Evolutionary conservation across 768 basidiomycete species (phyloP).

Genomic region (Tricholoma hemisulphureum): DNA sequence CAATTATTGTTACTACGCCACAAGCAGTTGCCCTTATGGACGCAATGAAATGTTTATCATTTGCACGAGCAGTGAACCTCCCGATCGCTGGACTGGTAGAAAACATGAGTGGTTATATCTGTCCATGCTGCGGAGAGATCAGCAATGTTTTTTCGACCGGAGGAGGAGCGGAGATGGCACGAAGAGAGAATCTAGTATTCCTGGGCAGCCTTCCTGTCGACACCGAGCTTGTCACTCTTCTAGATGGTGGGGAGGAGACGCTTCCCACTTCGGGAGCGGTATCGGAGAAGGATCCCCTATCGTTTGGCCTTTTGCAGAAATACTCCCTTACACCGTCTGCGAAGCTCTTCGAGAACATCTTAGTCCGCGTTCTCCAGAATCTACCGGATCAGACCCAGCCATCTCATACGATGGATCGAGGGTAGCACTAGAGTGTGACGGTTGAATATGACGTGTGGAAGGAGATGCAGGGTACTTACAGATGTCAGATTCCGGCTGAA

Average conservation of each 20-base stretch:
- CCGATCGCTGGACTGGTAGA: slow-evolving; percentile 92
- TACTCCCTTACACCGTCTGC: slow-evolving; percentile 72
- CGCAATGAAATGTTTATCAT: slow-evolving; percentile 94
- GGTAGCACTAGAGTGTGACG: not conserved
- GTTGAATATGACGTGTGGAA: not conserved
- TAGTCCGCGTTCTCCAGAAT: slow-evolving; percentile 23
- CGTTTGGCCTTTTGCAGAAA: slow-evolving; percentile 43
- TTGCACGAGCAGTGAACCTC: slow-evolving; percentile 82
- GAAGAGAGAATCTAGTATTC: slow-evolving; percentile 68
- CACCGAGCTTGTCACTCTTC: slow-evolving; percentile 79
- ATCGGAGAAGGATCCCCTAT: slow-evolving; percentile 32
- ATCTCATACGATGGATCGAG: not conserved
- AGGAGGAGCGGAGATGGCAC: slow-evolving; percentile 87
- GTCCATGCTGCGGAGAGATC: slow-evolving; percentile 95
- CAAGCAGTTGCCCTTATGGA: slow-evolving; percentile 96
- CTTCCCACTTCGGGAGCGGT: slow-evolving; percentile 23
- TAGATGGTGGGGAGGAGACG: slow-evolving; percentile 62
- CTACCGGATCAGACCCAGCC: not conserved
- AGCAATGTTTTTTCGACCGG: slow-evolving; percentile 94
- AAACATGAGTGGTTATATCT: slow-evolving; percentile 98
- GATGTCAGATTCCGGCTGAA: not conserved
- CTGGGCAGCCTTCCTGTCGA: slow-evolving; percentile 92
- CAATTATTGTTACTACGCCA: slow-evolving; percentile 94
- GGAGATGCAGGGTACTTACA: not conserved
- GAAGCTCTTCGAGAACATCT: slow-evolving; percentile 63